phyloP scores from a whole-genome alignment of 2,329 filamentous ascomycete genomes.

The Aspergillus pseudoglaucus region DNA sequence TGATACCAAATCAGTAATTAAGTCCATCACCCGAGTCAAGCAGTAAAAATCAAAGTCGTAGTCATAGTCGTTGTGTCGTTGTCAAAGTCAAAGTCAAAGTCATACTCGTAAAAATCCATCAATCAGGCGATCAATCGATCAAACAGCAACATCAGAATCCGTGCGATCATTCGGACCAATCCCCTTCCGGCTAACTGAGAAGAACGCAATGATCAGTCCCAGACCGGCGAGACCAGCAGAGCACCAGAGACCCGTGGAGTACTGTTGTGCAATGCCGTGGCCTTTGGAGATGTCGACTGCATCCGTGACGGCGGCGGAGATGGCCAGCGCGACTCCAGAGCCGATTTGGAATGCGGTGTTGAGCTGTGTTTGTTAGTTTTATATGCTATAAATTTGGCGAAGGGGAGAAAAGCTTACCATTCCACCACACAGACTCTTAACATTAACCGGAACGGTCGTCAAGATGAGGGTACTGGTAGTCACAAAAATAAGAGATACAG shows the following conservation, averaged over 20 bases:
- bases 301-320: slow-evolving; percentile 33
- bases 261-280: slow-evolving; percentile 27
- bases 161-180: background rate
- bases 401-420: no score
- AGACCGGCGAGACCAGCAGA: slow-evolving; percentile 36
- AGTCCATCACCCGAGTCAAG: background rate
- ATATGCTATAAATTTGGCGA: no score
- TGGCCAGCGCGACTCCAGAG: slow-evolving; percentile 35
- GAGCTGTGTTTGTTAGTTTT: slow-evolving; percentile 9
- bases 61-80: no score
- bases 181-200: slow-evolving; percentile 8
- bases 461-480: slow-evolving; percentile 38
- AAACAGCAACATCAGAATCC: slow-evolving; percentile 1
- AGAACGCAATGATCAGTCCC: slow-evolving; percentile 19
- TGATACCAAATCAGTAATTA: background rate
- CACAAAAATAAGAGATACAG: slow-evolving; percentile 38
- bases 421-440: slow-evolving; percentile 38
- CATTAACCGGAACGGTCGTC: slow-evolving; percentile 34
- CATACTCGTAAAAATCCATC: no score
- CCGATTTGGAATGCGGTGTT: slow-evolving; percentile 42
- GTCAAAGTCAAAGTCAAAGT: no score
- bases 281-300: slow-evolving; percentile 34
- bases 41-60: no score
- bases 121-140: background rate
- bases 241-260: slow-evolving; percentile 38